Evolutionary conservation across 176 grass and related monocot species (phyloP).

Genomic region (Olyra latifolia): DNA sequence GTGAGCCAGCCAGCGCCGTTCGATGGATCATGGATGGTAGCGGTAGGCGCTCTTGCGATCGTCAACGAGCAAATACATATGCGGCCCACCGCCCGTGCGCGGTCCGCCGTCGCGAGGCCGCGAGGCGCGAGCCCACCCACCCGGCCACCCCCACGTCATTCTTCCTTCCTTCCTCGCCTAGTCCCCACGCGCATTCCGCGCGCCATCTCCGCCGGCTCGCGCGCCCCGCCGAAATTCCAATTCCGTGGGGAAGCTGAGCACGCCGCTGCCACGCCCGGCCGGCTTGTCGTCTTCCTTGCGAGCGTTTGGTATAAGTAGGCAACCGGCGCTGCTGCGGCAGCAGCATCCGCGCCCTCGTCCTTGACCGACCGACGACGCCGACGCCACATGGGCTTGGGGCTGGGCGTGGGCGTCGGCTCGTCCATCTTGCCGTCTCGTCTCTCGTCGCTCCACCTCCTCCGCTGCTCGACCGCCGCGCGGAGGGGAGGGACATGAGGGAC

Average conservation of each 20-base stretch:
- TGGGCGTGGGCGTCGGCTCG: not conserved
- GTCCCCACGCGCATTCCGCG: not conserved
- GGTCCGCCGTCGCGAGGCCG: not conserved
- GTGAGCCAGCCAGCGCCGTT: too few species aligned
- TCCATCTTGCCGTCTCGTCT: not conserved
- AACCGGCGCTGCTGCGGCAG: too few species aligned
- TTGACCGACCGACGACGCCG: too few species aligned
- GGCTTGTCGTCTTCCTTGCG: not conserved
- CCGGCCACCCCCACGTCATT: too few species aligned
- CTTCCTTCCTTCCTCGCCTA: not conserved
- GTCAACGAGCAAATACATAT: too few species aligned
- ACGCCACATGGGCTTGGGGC: not conserved
- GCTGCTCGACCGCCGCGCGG: not conserved
- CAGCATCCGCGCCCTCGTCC: not conserved
- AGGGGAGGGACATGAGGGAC: slow-evolving; percentile 41
- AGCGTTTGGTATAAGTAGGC: not conserved
- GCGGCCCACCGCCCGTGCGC: not conserved
- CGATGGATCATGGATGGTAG: too few species aligned
- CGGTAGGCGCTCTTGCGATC: too few species aligned
- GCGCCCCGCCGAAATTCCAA: not conserved
- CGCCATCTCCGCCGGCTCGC: not conserved
- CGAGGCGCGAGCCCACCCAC: not conserved
- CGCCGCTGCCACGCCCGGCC: not conserved
- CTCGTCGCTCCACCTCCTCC: not conserved
- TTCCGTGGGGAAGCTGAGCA: not conserved